phyloP scores from a whole-genome alignment of 345 rosid genomes.

The Brassica rapa region DNA sequence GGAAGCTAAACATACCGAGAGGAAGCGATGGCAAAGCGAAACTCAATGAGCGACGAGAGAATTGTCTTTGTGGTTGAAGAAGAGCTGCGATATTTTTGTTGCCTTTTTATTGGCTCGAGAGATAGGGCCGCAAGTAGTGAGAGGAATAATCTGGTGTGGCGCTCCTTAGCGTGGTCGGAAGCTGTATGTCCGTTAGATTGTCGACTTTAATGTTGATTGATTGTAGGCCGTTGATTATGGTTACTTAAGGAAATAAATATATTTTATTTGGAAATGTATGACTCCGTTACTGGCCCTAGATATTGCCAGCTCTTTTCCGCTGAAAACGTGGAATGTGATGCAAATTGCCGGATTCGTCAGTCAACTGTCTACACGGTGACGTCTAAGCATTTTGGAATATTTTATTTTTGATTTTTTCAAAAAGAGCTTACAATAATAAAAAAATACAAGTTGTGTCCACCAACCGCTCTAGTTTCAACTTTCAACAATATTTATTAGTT shows the following conservation, averaged over 20 bases:
- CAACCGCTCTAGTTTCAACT: too few species aligned
- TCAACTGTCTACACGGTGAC: constrained; percentile 9
- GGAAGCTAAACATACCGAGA: constrained; percentile 5
- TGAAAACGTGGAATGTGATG: constrained; percentile 13
- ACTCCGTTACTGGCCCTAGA: constrained; percentile 14
- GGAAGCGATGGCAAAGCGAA: constrained; percentile 33
- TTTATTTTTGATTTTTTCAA: neutral
- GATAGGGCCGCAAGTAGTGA: constrained; percentile 32
- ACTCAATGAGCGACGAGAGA: constrained; percentile 31
- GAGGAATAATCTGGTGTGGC: neutral
- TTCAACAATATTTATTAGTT: neutral
- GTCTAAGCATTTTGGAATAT: neutral
- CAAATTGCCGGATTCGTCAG: neutral
- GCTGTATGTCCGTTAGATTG: constrained; percentile 12
- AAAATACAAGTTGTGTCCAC: neutral
- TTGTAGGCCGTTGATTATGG: neutral
- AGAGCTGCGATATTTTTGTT: constrained; percentile 12
- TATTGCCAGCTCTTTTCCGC: constrained; percentile 11
- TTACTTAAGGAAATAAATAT: neutral
- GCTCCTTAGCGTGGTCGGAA: neutral
- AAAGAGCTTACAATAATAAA: neutral
- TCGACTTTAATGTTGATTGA: neutral
- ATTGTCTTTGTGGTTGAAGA: constrained; percentile 20
- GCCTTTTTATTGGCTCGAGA: constrained; percentile 41
- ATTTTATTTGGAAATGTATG: neutral